Conservation (phyloP, 1,284 basidiomycete species). For the Sanghuangporus sanghuang region DNA sequence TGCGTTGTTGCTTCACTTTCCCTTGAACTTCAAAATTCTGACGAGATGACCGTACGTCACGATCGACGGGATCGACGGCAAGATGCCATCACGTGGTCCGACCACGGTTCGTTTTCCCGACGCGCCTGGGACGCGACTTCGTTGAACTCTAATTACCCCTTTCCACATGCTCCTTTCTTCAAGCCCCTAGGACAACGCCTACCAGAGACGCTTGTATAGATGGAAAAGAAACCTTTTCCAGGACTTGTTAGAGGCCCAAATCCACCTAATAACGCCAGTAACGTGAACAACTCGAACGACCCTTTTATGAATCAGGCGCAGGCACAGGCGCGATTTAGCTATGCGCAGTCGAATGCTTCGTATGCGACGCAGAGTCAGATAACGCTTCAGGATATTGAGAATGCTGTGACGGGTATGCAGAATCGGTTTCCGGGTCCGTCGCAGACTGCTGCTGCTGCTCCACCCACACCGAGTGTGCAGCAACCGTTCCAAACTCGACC, state of each 20-base stretch:
- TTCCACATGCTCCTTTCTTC: background rate
- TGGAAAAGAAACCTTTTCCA: slow-evolving; percentile 13
- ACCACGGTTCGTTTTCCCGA: background rate
- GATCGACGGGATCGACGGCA: background rate
- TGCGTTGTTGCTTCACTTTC: background rate
- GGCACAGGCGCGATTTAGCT: slow-evolving; percentile 3
- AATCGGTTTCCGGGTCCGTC: background rate
- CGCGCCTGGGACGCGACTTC: background rate
- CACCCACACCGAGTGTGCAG: background rate
- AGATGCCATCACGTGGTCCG: background rate
- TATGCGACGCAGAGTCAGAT: slow-evolving; percentile 4
- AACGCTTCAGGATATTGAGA: slow-evolving; percentile 15
- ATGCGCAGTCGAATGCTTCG: slow-evolving; percentile 3
- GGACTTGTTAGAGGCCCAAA: background rate
- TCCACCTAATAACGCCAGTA: background rate
- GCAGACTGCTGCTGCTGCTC: background rate
- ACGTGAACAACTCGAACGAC: slow-evolving; percentile 1
- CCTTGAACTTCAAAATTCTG: background rate
- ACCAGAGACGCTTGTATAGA: background rate
- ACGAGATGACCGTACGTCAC: background rate
- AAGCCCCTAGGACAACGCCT: background rate
- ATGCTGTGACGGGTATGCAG: slow-evolving; percentile 11
- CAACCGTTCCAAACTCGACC: background rate
- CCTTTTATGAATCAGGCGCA: slow-evolving; percentile 3
- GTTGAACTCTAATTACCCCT: background rate